phyloP scores from a whole-genome alignment of 768 basidiomycete species.

The Mrakia blollopis region DNA sequence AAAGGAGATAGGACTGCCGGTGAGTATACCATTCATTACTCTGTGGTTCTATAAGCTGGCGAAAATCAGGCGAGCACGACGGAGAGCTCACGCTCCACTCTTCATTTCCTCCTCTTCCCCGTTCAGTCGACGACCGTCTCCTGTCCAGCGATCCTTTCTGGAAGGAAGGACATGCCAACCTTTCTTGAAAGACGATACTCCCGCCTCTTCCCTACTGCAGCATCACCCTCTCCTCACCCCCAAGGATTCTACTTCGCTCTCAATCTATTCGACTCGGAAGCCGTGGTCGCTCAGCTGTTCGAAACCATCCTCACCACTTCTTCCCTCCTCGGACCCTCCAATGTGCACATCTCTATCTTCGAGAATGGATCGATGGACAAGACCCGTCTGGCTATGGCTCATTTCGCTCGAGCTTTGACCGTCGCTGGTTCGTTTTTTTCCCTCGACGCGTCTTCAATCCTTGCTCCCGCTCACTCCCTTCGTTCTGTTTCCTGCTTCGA shows the following conservation, averaged over 20 bases:
- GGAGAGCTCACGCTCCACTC: too few species aligned
- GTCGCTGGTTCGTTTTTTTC: slow-evolving; percentile 1
- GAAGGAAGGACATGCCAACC: background rate
- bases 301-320: slow-evolving; percentile 23
- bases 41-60: background rate
- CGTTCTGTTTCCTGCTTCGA: too few species aligned
- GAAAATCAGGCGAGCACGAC: too few species aligned
- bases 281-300: slow-evolving; percentile 25
- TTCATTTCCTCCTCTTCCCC: background rate
- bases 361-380: slow-evolving; percentile 30
- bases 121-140: slow-evolving; percentile 4
- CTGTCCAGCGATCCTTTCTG: slow-evolving; percentile 22
- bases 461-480: background rate
- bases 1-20: slow-evolving; percentile 2
- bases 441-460: background rate
- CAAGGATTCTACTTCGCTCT: slow-evolving; percentile 32
- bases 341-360: slow-evolving; percentile 30
- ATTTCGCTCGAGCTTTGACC: slow-evolving; percentile 29
- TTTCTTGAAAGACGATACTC: slow-evolving; percentile 21
- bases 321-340: slow-evolving; percentile 27
- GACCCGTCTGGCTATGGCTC: slow-evolving; percentile 21
- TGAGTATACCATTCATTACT: background rate
- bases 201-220: slow-evolving; percentile 6
- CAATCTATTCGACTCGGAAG: slow-evolving; percentile 29
- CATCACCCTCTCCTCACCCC: background rate